A percentile compares a stretch with the other conserved stretches of the same genome.
Conservation (phyloP, 2,329 filamentous ascomycete species). For the Talaromyces rugulosus region DNA sequence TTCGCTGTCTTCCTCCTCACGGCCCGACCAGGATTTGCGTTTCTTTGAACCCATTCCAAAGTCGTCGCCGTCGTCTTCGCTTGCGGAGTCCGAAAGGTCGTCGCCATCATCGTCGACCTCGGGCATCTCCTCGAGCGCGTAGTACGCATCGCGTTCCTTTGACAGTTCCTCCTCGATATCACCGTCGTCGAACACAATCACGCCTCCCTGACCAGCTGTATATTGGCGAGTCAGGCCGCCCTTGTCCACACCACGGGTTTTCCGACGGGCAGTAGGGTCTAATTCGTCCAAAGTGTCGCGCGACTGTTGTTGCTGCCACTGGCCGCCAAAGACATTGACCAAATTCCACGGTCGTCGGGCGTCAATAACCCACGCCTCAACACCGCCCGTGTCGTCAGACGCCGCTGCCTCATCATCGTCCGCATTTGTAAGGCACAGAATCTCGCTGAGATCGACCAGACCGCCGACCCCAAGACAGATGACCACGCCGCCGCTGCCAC, state of each 20-base stretch:
- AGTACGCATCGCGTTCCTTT: slow-evolving; percentile 74
- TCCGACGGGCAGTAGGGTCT: slow-evolving; percentile 39
- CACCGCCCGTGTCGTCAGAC: slow-evolving; percentile 64
- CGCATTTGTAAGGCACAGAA: slow-evolving; percentile 68
- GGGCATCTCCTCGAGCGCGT: slow-evolving; percentile 84
- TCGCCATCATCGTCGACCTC: slow-evolving; percentile 73
- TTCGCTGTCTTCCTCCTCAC: slow-evolving; percentile 61
- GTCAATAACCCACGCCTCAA: slow-evolving; percentile 94
- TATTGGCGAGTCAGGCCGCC: slow-evolving; percentile 71
- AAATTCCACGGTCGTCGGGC: slow-evolving; percentile 91
- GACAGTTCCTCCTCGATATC: slow-evolving; percentile 82
- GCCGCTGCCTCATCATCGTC: slow-evolving; percentile 50
- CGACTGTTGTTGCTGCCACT: slow-evolving; percentile 21
- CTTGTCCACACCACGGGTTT: slow-evolving; percentile 63
- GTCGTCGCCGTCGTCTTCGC: slow-evolving; percentile 50
- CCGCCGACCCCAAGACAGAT: slow-evolving; percentile 91
- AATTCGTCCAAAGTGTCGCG: slow-evolving; percentile 50
- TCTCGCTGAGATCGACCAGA: slow-evolving; percentile 77
- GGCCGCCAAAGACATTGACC: slow-evolving; percentile 83
- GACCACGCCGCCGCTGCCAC: slow-evolving; percentile 82
- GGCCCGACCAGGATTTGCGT: slow-evolving; percentile 73
- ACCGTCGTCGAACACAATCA: slow-evolving; percentile 93
- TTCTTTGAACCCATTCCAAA: slow-evolving; percentile 52
- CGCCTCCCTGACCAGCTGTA: slow-evolving; percentile 74
- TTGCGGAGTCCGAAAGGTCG: slow-evolving; percentile 54